A percentile compares a stretch with the other conserved stretches of the same genome.
These are phyloP conservation scores for Geotrichum cucujoidarum DNA, from an alignment of 1,139 yeast species.

Conservation along the genomic window DNA sequence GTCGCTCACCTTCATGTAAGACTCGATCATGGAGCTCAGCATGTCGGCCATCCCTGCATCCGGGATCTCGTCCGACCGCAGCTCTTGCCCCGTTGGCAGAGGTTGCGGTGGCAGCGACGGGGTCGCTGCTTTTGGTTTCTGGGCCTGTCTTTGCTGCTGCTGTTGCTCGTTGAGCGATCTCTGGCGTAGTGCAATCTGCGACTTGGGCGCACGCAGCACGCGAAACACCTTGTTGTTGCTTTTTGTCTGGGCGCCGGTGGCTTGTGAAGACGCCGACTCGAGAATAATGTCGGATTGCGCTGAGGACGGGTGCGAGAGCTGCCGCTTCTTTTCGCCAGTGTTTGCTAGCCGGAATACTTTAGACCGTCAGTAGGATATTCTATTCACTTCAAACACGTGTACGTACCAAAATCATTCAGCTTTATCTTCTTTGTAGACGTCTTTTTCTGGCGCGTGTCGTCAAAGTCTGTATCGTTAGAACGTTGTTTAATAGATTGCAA, in stretches of 20 bases:
- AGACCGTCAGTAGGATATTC: too few species aligned
- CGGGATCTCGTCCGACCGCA: slow-evolving; percentile 4
- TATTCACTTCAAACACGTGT: too few species aligned
- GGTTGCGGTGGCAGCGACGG: neutral
- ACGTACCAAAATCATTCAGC: slow-evolving; percentile 21
- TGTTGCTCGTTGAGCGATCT: neutral
- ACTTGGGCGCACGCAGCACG: slow-evolving; percentile 6
- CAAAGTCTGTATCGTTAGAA: slow-evolving; percentile 4
- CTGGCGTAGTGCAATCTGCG: slow-evolving; percentile 1
- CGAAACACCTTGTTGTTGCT: slow-evolving; percentile 2
- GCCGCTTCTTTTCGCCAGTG: slow-evolving; percentile 46
- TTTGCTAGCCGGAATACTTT: slow-evolving; percentile 59
- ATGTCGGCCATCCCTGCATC: slow-evolving; percentile 4
- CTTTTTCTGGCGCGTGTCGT: slow-evolving; percentile 7
- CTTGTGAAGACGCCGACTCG: slow-evolving; percentile 1
- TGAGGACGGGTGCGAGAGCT: neutral
- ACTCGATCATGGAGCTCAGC: slow-evolving; percentile 14
- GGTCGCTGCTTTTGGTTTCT: neutral
- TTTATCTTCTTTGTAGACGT: slow-evolving; percentile 10
- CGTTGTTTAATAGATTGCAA: neutral
- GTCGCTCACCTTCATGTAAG: slow-evolving; percentile 8
- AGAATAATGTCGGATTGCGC: neutral
- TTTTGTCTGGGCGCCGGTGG: neutral
- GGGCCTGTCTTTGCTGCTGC: slow-evolving; percentile 1
- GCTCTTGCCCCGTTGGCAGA: neutral